Conservation (phyloP, 2,329 filamentous ascomycete genomes). For the Penicillium psychrosexuale region DNA sequence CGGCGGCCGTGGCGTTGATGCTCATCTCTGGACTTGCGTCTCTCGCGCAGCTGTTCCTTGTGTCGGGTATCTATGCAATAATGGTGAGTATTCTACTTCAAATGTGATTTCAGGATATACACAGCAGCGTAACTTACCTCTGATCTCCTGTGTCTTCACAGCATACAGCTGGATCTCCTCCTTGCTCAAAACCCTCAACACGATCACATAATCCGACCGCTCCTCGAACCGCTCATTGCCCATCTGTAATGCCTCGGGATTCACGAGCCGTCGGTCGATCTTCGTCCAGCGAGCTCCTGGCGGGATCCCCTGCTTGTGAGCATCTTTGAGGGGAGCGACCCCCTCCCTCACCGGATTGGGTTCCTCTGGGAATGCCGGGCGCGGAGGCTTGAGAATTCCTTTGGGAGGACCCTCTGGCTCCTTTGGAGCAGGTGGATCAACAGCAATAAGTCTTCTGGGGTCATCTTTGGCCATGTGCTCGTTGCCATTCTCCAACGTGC, state of each 20-base stretch:
- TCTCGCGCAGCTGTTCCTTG: constrained; percentile 36
- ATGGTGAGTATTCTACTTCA: constrained; percentile 7
- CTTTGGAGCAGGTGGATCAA: constrained; percentile 31
- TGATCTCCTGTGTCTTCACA: constrained; percentile 72
- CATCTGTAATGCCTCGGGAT: constrained; percentile 78
- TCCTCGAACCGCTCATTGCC: constrained; percentile 92
- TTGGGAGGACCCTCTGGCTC: constrained; percentile 67
- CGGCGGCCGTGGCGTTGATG: constrained; percentile 36
- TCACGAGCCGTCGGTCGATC: constrained; percentile 83
- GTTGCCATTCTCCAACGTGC: constrained; percentile 17
- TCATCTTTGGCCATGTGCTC: constrained; percentile 22
- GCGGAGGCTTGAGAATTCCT: constrained; percentile 82
- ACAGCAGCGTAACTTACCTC: constrained; percentile 56
- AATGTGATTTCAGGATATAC: background rate
- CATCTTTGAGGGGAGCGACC: constrained; percentile 89
- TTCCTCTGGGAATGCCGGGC: constrained; percentile 80
- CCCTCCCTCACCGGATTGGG: constrained; percentile 79
- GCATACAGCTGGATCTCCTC: constrained; percentile 90
- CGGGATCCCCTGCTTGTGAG: constrained; percentile 68
- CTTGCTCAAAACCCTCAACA: constrained; percentile 78
- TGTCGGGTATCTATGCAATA: constrained; percentile 35
- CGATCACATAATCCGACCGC: constrained; percentile 89
- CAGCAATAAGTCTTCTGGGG: constrained; percentile 25
- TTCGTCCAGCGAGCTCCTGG: constrained; percentile 87
- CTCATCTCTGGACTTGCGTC: constrained; percentile 44